Conservation (phyloP, 116 monocot species). For the Phalaenopsis hybrid region DNA sequence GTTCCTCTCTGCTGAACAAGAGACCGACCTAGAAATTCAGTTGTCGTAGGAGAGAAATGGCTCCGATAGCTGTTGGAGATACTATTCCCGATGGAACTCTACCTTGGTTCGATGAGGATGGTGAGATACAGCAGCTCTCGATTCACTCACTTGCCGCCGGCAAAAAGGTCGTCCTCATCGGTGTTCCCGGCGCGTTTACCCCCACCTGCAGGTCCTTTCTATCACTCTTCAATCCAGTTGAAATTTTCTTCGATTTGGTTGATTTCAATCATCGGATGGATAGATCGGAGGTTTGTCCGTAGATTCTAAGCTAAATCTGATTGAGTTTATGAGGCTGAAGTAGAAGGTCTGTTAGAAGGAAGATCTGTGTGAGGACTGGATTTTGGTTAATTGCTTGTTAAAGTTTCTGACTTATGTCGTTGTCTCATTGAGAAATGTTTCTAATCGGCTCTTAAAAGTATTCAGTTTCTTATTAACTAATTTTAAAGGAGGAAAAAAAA, state of each 20-base stretch:
- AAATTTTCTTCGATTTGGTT: not conserved
- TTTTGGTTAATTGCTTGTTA: not conserved
- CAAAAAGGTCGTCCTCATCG: constrained; percentile 83
- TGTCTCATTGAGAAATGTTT: not conserved
- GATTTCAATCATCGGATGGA: not conserved
- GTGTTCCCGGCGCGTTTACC: constrained; percentile 91
- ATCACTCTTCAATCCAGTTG: not conserved
- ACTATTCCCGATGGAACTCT: constrained; percentile 61
- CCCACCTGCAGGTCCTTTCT: constrained; percentile 72
- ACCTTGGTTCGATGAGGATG: constrained; percentile 67
- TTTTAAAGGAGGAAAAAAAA: not conserved
- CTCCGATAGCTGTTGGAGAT: constrained; percentile 69
- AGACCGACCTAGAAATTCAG: too few relatives aligned
- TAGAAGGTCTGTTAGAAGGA: not conserved
- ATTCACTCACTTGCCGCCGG: constrained; percentile 67
- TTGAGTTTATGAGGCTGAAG: not conserved
- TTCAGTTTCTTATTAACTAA: not conserved
- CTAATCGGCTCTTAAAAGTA: not conserved
- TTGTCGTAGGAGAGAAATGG: constrained; percentile 29
- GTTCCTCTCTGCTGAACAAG: too few relatives aligned
- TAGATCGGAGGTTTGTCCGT: not conserved
- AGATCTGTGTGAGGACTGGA: not conserved
- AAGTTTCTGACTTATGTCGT: not conserved
- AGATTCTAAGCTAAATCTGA: not conserved
- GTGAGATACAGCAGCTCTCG: constrained; percentile 54